Percentiles rank a stretch among this genome's conserved stretches.
Evolutionary conservation across 345 rosid species (phyloP).

Genomic region (Gossypium thurberi): DNA sequence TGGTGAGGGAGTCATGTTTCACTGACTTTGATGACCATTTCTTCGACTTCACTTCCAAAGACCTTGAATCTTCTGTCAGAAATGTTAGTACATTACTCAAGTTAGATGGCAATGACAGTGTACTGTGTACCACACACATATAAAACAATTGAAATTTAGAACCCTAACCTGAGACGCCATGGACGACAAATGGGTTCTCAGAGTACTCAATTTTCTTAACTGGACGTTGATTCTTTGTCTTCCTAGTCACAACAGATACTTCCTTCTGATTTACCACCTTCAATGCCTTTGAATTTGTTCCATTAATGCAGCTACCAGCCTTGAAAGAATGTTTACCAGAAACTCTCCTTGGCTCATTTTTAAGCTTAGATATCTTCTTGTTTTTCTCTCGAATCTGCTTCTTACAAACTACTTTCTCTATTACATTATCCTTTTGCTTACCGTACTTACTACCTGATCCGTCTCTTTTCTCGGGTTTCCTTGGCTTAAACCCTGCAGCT

Average conservation of each 20-base stretch:
- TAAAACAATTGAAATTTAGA: neutral
- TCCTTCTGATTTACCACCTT: slow-evolving; percentile 32
- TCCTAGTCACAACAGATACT: slow-evolving; percentile 13
- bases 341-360: slow-evolving; percentile 44
- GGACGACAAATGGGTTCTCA: slow-evolving; percentile 48
- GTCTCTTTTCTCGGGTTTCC: slow-evolving; percentile 11
- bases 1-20: neutral
- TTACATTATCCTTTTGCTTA: slow-evolving; percentile 13
- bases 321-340: slow-evolving; percentile 16
- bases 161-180: slow-evolving; percentile 36
- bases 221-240: slow-evolving; percentile 16
- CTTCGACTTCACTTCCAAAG: slow-evolving; percentile 10
- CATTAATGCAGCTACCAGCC: slow-evolving; percentile 7
- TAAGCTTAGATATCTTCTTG: slow-evolving; percentile 34
- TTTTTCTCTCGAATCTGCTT: slow-evolving; percentile 31
- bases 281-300: slow-evolving; percentile 13
- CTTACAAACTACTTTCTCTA: slow-evolving; percentile 19
- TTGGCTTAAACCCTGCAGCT: slow-evolving; percentile 14
- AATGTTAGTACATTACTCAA: neutral
- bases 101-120: neutral
- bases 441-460: neutral
- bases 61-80: slow-evolving; percentile 7
- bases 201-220: slow-evolving; percentile 10
- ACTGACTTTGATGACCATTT: slow-evolving; percentile 10
- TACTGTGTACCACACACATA: no score